Evolutionary conservation across 2,329 filamentous ascomycete genomes (phyloP).

Genomic region (Botrytis squamosa): DNA sequence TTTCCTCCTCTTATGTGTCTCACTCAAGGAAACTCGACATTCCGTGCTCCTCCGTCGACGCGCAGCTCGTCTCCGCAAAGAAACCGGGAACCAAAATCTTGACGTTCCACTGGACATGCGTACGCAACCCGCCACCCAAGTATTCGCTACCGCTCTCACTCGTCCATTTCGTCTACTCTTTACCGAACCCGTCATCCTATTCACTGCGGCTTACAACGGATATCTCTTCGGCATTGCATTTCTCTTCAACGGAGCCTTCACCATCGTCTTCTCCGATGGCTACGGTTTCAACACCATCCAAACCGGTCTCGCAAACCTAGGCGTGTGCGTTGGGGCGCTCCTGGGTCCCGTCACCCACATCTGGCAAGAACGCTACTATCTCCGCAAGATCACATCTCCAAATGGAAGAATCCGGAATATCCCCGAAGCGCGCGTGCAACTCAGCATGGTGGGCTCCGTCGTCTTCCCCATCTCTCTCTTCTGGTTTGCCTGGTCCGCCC

Average conservation of each 20-base stretch:
- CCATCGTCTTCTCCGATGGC: conserved; percentile 41
- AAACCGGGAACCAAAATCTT: conserved; percentile 47
- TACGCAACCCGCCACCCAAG: conserved; percentile 48
- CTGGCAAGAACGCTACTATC: conserved; percentile 65
- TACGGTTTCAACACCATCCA: conserved; percentile 42
- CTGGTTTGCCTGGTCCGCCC: conserved; percentile 60
- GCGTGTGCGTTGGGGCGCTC: conserved; percentile 47
- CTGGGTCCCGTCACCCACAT: conserved; percentile 69
- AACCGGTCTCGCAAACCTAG: conserved; percentile 42
- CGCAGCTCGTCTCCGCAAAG: conserved; percentile 45
- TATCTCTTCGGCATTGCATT: conserved; percentile 43
- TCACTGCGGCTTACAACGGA: conserved; percentile 41
- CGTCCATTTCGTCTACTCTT: conserved; percentile 44
- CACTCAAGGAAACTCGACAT: conserved; percentile 47
- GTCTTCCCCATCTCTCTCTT: conserved; percentile 53
- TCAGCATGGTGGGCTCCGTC: conserved; percentile 57
- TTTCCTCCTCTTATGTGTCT: conserved; percentile 23
- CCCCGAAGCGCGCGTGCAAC: conserved; percentile 80
- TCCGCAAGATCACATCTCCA: conserved; percentile 41
- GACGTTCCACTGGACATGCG: conserved; percentile 42
- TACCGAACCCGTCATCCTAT: conserved; percentile 40
- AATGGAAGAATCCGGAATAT: conserved; percentile 35
- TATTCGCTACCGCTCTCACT: conserved; percentile 39
- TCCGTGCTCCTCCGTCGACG: conserved; percentile 48
- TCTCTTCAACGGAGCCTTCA: conserved; percentile 44